Base-by-base conservation (phyloP, 2,329 filamentous ascomycete species). In the Arthrobotrys megalospora region DNA sequence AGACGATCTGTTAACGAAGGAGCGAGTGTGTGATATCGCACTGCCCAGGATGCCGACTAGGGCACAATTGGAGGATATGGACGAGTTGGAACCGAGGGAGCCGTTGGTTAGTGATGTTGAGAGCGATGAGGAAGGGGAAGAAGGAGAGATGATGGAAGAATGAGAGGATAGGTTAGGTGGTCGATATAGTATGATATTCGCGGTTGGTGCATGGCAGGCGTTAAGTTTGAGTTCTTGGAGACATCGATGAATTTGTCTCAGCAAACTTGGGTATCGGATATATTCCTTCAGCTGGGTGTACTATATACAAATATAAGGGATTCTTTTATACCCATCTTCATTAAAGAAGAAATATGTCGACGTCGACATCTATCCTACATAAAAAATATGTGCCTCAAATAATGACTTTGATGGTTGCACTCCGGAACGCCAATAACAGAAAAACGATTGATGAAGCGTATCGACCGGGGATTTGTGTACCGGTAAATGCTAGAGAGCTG, bases 11-110 rank as follows among this genome's bases (percentile, higher is more conserved):
- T 86, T 99, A 80, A 92, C 89, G 0, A 97, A 97, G 85, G 93
- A 96, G 72, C 88, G 96, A 65, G 91, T 97, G 0, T 98, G 95
- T 83, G 95, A 91, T 43, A 98, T 96, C 2, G 96, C 91, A 83
- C 83, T 99, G 81, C 96, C 93, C 90, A 97, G 97, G 86, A 88
- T 99, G 87, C 93, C 94, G 2, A 90, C 90, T 76, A 88, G 96
- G 81, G 90, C 92, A 80, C 88, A 93, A 64, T 84, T 99, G 80
- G 96, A 99, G 85, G 96, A 99, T 84, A 83, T 97, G 83, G 96
- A 97, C 80, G 85, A 94, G 82, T 83, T 99, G 82, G 95, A 97
- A 83, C 92, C 94, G 62, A 89, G 95, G 80, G 89, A 93, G 41
- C 90, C 93, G 41, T 84, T 98, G 76, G 93, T 92, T 0, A 82